Conservation (phyloP, 371 early-diverging fungal genomes). For the Amoeboaphelidium protococcarum region DNA sequence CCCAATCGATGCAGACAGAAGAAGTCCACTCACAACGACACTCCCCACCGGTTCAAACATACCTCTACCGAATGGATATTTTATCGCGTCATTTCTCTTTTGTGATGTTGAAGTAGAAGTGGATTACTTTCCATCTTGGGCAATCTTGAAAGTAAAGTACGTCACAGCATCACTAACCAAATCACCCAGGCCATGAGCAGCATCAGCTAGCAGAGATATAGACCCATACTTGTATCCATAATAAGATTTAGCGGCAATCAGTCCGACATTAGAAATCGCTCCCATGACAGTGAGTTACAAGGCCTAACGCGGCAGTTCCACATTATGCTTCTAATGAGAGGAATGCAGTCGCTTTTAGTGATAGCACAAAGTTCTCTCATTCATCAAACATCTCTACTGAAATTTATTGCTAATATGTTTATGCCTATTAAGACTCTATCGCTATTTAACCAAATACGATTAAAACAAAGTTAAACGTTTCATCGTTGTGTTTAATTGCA, state of each 20-base stretch:
- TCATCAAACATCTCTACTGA: too few species aligned
- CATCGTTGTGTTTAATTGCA: too few species aligned
- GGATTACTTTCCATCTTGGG: too few species aligned
- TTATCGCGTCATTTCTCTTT: slow-evolving; percentile 24
- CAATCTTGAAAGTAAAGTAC: slow-evolving; percentile 32
- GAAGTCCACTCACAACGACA: slow-evolving; percentile 26
- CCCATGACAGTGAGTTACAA: slow-evolving; percentile 32
- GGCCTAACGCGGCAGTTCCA: too few species aligned
- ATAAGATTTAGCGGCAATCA: slow-evolving; percentile 31
- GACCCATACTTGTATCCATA: slow-evolving; percentile 41
- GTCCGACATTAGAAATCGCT: slow-evolving; percentile 26
- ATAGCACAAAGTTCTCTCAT: too few species aligned
- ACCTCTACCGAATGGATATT: slow-evolving; percentile 40
- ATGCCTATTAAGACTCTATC: too few species aligned
- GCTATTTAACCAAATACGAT: too few species aligned
- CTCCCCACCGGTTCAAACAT: slow-evolving; percentile 40
- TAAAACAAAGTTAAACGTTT: too few species aligned
- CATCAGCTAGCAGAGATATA: slow-evolving; percentile 36
- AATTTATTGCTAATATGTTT: too few species aligned
- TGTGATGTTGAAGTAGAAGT: too few species aligned
- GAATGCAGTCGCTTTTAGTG: too few species aligned
- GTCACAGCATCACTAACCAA: slow-evolving; percentile 36
- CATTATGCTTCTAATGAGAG: too few species aligned
- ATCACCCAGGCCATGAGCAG: slow-evolving; percentile 34
- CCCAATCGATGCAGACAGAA: slow-evolving; percentile 27